These are phyloP conservation scores for Backusella westeae DNA, from an alignment of 192 early-diverging fungal species.

Conservation along the genomic window DNA sequence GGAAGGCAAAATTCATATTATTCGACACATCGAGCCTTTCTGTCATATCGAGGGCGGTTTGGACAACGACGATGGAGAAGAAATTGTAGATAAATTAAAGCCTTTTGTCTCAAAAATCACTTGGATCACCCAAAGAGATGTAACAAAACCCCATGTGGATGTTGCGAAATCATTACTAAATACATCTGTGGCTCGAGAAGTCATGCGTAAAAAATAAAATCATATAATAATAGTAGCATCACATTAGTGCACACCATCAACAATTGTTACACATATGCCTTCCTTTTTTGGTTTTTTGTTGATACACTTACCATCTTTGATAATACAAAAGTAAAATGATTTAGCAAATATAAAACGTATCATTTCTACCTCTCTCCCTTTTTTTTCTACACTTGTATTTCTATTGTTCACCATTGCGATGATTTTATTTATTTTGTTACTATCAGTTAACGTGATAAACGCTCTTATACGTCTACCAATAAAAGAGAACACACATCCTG, in stretches of 20 bases:
- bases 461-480: constrained; percentile 1
- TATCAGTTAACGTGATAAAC: neutral
- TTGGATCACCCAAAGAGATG: constrained; percentile 33
- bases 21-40: constrained; percentile 62
- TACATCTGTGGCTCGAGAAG: constrained; percentile 25
- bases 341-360: neutral
- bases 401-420: neutral
- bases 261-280: neutral
- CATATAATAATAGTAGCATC: neutral
- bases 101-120: constrained; percentile 31
- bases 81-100: constrained; percentile 29
- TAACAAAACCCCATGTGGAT: constrained; percentile 26
- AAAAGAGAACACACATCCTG: neutral
- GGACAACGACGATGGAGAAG: constrained; percentile 39
- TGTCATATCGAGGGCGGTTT: constrained; percentile 64
- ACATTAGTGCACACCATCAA: neutral
- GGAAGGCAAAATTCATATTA: constrained; percentile 65
- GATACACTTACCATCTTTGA: constrained; percentile 5
- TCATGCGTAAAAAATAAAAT: neutral
- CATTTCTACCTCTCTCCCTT: neutral
- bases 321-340: neutral
- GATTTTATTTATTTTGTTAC: neutral
- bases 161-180: constrained; percentile 24
- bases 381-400: neutral
- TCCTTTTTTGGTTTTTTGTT: constrained; percentile 10